Conservation (phyloP, 306 rosid species). For the Carpinus viminea region DNA sequence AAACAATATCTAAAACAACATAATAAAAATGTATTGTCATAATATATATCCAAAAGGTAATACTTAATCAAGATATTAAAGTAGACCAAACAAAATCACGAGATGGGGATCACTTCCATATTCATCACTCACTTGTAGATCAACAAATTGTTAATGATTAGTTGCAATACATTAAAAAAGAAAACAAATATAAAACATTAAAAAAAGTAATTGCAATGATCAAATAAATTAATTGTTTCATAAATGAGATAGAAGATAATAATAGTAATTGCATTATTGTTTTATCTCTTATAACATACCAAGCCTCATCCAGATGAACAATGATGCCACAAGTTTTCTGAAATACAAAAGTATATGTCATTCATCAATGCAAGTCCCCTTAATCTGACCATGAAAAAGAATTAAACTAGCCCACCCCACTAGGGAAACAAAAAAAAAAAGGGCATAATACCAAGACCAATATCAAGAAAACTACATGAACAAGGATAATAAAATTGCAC, state of each 20-base stretch:
- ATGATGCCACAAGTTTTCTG: conserved; percentile 98
- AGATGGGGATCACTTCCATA: too few relatives aligned
- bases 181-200: too few relatives aligned
- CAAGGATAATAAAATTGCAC: neutral
- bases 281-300: conserved; percentile 55
- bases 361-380: neutral
- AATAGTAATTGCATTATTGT: neutral
- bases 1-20: too few relatives aligned
- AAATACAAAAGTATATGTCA: conserved; percentile 29
- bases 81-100: too few relatives aligned
- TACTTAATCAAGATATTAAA: too few relatives aligned
- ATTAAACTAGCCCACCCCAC: neutral
- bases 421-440: neutral
- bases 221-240: conserved; percentile 8
- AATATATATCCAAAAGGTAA: too few relatives aligned
- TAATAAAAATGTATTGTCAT: too few relatives aligned
- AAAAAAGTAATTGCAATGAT: neutral
- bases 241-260: conserved; percentile 15
- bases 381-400: conserved; percentile 2
- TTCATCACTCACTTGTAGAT: too few relatives aligned
- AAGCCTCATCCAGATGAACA: conserved; percentile 97
- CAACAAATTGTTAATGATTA: too few relatives aligned
- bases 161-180: too few relatives aligned
- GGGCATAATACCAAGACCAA: neutral
- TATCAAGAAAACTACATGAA: too few relatives aligned